Conservation (phyloP, 768 basidiomycete species). For the Cystofilobasidium ferigula region DNA sequence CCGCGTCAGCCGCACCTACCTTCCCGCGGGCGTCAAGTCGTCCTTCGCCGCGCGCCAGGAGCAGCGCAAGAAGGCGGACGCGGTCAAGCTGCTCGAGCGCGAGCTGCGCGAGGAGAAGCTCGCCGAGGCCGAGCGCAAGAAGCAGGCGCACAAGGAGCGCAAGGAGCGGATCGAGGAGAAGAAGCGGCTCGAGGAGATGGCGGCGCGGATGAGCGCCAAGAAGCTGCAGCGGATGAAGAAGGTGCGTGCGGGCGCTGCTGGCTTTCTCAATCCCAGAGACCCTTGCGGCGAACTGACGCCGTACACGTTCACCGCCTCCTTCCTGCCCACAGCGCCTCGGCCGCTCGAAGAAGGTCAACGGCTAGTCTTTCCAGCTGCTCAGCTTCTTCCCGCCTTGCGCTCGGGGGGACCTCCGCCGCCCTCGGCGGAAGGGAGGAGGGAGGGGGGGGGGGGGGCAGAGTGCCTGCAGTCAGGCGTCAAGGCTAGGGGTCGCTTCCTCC, state of each 20-base stretch:
- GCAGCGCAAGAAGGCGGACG: slow-evolving; percentile 22
- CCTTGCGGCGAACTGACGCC: too few species aligned
- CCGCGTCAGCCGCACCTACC: slow-evolving; percentile 10
- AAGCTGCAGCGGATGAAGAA: slow-evolving; percentile 27
- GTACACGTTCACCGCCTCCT: not conserved
- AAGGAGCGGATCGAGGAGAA: slow-evolving; percentile 24
- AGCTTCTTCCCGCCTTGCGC: too few species aligned
- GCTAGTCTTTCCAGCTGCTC: too few species aligned
- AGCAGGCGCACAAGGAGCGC: slow-evolving; percentile 22
- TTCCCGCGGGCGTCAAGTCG: slow-evolving; percentile 23
- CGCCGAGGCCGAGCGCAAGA: slow-evolving; percentile 24
- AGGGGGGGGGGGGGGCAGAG: too few species aligned
- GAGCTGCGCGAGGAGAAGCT: slow-evolving; percentile 19
- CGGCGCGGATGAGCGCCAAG: slow-evolving; percentile 24
- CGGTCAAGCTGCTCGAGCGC: slow-evolving; percentile 24
- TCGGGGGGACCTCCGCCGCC: too few species aligned
- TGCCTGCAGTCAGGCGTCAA: too few species aligned
- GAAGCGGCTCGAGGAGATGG: slow-evolving; percentile 25
- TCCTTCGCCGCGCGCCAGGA: slow-evolving; percentile 16
- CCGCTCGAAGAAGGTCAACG: slow-evolving; percentile 26
- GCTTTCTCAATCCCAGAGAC: not conserved
- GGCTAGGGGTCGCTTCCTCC: too few species aligned
- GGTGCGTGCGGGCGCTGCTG: not conserved
- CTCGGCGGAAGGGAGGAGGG: too few species aligned
- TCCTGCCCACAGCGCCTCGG: slow-evolving; percentile 17